phyloP scores from a whole-genome alignment of 192 early-diverging fungal genomes.

The Rhizophlyctis rosea region DNA sequence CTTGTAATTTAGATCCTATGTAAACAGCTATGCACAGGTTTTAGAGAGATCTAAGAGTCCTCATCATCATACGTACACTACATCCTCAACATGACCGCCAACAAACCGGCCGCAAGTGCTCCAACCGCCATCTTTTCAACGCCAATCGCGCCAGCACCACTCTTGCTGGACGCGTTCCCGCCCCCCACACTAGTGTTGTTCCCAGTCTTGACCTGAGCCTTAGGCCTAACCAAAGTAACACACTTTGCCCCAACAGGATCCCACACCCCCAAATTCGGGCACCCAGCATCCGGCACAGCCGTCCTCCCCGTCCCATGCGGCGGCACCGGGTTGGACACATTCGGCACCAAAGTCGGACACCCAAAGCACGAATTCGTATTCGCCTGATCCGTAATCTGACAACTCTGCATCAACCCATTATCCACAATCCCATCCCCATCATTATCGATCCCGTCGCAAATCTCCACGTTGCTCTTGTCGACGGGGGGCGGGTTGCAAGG shows the following conservation, averaged over 20 bases:
- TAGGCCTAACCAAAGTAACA: too few relatives aligned
- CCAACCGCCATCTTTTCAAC: too few relatives aligned
- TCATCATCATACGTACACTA: too few relatives aligned
- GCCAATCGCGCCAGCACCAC: too few relatives aligned
- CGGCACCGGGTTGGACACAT: conserved; percentile 17
- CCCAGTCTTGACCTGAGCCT: too few relatives aligned
- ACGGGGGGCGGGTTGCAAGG: conserved; percentile 19
- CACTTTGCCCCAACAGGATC: conserved; percentile 20
- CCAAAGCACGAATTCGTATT: conserved; percentile 29
- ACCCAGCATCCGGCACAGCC: conserved; percentile 20
- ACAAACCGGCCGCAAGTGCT: too few relatives aligned
- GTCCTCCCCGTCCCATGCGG: not conserved
- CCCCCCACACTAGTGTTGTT: too few relatives aligned
- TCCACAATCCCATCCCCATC: conserved; percentile 27
- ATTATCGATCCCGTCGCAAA: conserved; percentile 43
- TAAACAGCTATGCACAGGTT: too few relatives aligned
- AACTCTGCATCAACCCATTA: conserved; percentile 16
- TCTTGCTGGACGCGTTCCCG: too few relatives aligned
- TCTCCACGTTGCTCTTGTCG: conserved; percentile 22
- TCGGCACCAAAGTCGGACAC: conserved; percentile 27
- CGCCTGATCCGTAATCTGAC: not conserved
- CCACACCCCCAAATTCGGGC: conserved; percentile 22
- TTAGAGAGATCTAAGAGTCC: too few relatives aligned
- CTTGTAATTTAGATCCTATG: too few relatives aligned
- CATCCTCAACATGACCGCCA: too few relatives aligned